phyloP scores from a whole-genome alignment of 331 rosid genomes.

The Quercus phellos region DNA sequence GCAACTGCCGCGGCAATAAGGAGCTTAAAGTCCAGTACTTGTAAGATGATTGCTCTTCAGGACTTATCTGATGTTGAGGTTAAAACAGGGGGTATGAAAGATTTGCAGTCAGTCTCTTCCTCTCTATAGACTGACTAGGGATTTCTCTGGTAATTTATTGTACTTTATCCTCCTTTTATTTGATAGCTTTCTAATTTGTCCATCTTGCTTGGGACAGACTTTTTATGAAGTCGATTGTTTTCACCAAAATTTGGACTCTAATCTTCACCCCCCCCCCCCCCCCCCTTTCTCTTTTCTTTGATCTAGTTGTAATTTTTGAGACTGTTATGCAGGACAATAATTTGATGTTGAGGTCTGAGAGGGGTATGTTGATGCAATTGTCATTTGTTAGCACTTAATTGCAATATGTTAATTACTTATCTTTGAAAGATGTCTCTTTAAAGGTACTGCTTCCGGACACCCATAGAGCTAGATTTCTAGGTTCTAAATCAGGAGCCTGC shows the following conservation, averaged over 20 bases:
- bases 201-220: background rate
- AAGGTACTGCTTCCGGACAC: background rate
- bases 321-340: background rate
- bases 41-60: slow-evolving; percentile 84
- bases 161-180: background rate
- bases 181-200: background rate
- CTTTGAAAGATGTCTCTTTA: background rate
- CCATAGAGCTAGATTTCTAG: background rate
- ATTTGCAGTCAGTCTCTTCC: slow-evolving; percentile 27
- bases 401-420: background rate
- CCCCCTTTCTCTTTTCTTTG: background rate
- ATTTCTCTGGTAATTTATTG: slow-evolving; percentile 29
- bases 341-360: background rate
- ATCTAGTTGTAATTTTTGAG: background rate
- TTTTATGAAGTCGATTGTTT: background rate
- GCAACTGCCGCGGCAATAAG: slow-evolving; percentile 91
- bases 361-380: background rate
- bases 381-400: background rate
- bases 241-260: background rate
- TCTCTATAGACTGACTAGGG: slow-evolving; percentile 13
- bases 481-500: too few relatives aligned
- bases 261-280: too few relatives aligned
- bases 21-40: slow-evolving; percentile 59
- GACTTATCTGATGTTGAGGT: slow-evolving; percentile 47
- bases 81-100: slow-evolving; percentile 17